A percentile compares a stretch with the other conserved stretches of the same genome.
Conservation (phyloP, 2,329 filamentous ascomycete species). For the Gremmenia infestans region DNA sequence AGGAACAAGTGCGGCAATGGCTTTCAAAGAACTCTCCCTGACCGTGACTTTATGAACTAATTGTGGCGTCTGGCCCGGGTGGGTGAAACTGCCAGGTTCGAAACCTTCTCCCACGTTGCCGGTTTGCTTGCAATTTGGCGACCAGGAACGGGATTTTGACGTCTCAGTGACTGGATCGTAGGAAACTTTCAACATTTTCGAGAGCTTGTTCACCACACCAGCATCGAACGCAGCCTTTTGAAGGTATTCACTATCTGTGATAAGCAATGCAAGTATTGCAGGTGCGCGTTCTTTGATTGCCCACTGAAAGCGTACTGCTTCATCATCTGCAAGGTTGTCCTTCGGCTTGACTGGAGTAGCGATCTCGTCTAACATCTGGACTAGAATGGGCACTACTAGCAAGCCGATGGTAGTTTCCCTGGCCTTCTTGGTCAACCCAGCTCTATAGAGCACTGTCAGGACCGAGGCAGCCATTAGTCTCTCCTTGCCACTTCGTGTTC, state of each 20-base stretch:
- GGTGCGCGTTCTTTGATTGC: constrained; percentile 66
- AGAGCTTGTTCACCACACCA: constrained; percentile 55
- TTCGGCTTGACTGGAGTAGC: constrained; percentile 36
- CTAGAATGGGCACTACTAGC: constrained; percentile 65
- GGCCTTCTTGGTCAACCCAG: constrained; percentile 58
- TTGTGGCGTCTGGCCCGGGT: constrained; percentile 53
- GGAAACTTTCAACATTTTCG: constrained; percentile 59
- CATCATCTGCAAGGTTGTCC: constrained; percentile 34
- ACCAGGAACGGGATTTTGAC: constrained; percentile 50
- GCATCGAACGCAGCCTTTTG: constrained; percentile 79
- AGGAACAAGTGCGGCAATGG: constrained; percentile 74
- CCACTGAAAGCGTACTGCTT: constrained; percentile 39
- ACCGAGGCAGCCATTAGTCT: constrained; percentile 66
- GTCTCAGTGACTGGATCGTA: constrained; percentile 53
- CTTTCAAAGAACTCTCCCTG: constrained; percentile 70
- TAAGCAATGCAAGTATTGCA: constrained; percentile 69
- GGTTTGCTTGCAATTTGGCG: constrained; percentile 27
- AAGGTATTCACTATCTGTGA: constrained; percentile 71
- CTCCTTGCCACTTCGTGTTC: constrained; percentile 52
- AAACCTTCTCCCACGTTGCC: constrained; percentile 16
- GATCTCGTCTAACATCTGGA: constrained; percentile 57
- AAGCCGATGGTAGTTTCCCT: constrained; percentile 61
- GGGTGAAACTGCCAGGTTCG: constrained; percentile 49
- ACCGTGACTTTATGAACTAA: constrained; percentile 68
- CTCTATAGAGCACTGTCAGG: constrained; percentile 63